These are phyloP conservation scores for Penicillium concentricum DNA, from an alignment of 2,329 filamentous ascomycete genomes.

Conservation along the genomic window DNA sequence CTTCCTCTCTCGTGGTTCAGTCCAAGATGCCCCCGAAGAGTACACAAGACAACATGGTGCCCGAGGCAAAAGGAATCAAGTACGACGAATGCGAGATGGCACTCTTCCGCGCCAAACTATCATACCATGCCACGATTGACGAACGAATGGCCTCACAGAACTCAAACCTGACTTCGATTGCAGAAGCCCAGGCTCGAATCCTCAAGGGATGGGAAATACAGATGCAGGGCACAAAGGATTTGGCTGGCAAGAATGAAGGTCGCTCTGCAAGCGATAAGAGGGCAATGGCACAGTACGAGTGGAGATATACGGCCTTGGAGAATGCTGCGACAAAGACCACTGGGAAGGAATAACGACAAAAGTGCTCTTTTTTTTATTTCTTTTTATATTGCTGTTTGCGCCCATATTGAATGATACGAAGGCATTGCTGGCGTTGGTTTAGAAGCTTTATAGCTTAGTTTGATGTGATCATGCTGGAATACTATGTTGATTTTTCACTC, in stretches of 20 bases:
- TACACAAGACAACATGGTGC: conserved; percentile 25
- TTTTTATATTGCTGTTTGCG: background rate
- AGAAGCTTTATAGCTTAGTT: conserved; percentile 12
- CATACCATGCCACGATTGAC: conserved; percentile 37
- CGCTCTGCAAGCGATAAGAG: conserved; percentile 32
- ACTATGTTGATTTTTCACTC: background rate
- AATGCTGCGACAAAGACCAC: conserved; percentile 30
- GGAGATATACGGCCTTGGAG: conserved; percentile 36
- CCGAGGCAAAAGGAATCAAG: conserved; percentile 34
- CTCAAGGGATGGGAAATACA: conserved; percentile 39
- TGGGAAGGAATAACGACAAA: conserved; percentile 9
- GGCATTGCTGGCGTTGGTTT: conserved; percentile 31
- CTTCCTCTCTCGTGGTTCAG: background rate
- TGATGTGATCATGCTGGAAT: background rate
- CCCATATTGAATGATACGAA: conserved; percentile 6
- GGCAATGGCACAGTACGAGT: conserved; percentile 35
- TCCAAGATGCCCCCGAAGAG: conserved; percentile 26
- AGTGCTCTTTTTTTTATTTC: background rate
- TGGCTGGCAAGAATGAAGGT: conserved; percentile 32
- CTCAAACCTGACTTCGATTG: conserved; percentile 33
- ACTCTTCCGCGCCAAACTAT: conserved; percentile 37
- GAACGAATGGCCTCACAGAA: conserved; percentile 33
- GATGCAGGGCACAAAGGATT: conserved; percentile 34
- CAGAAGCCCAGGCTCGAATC: conserved; percentile 35
- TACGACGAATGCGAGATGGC: conserved; percentile 42